Evolutionary conservation across 2,329 filamentous ascomycete species (phyloP).

Genomic region (Cercospora zeina): DNA sequence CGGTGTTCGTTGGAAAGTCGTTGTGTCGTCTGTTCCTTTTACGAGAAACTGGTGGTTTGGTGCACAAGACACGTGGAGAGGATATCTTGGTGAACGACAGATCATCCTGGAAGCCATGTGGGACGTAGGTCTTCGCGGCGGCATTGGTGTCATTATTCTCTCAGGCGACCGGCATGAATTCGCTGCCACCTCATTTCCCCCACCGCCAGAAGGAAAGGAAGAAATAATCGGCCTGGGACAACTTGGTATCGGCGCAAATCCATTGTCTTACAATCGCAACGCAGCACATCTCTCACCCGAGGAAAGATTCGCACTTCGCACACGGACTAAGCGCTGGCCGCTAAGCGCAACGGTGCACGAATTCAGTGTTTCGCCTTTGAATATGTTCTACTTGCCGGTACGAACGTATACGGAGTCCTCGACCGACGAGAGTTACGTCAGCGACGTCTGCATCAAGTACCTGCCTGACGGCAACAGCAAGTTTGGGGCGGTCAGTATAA

Average conservation of each 20-base stretch:
- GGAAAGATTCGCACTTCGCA: constrained; percentile 25
- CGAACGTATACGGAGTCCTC: constrained; percentile 71
- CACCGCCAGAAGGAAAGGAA: constrained; percentile 54
- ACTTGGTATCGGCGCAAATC: constrained; percentile 30
- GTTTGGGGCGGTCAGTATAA: constrained; percentile 80
- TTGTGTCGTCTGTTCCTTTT: constrained; percentile 88
- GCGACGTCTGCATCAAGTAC: constrained; percentile 84
- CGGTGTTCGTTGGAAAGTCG: constrained; percentile 89
- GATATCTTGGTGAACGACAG: constrained; percentile 78
- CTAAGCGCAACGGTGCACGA: constrained; percentile 72
- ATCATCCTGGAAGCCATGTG: constrained; percentile 87
- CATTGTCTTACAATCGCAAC: constrained; percentile 17
- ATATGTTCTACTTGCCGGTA: constrained; percentile 88
- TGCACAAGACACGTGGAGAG: constrained; percentile 87
- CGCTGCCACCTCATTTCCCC: constrained; percentile 75
- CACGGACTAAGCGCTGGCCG: constrained; percentile 53
- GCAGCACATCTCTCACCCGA: constrained; percentile 23
- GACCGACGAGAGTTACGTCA: constrained; percentile 58
- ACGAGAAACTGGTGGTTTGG: constrained; percentile 97
- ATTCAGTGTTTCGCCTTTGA: constrained; percentile 87
- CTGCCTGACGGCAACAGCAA: constrained; percentile 85
- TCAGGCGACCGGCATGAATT: constrained; percentile 97
- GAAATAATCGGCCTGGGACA: constrained; percentile 36
- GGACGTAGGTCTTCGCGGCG: constrained; percentile 69
- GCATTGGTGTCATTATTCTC: constrained; percentile 77